phyloP scores from a whole-genome alignment of 768 basidiomycete species.

The Amyloporia xantha region DNA sequence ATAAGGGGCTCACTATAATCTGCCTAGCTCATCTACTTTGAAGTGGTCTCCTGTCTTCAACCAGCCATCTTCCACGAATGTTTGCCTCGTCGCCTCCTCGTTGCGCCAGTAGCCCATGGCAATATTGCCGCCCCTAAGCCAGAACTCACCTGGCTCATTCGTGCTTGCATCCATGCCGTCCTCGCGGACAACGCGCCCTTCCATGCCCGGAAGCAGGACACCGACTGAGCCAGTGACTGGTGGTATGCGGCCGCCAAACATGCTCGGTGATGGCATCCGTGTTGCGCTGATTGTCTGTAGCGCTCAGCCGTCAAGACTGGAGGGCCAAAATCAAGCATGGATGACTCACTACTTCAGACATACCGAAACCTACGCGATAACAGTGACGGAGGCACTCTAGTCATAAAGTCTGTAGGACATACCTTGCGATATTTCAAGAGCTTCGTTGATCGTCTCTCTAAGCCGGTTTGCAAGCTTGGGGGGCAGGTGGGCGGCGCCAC shows the following conservation, averaged over 20 bases:
- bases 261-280: constrained; percentile 5
- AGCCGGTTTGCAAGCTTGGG: constrained; percentile 42
- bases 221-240: constrained; percentile 42
- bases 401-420: constrained; percentile 8
- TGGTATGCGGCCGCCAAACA: constrained; percentile 2
- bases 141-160: constrained; percentile 63
- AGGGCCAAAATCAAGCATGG: neutral
- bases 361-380: constrained; percentile 48
- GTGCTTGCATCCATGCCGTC: constrained; percentile 48
- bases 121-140: constrained; percentile 48
- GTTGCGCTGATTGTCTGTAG: constrained; percentile 4
- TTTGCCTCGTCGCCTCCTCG: constrained; percentile 54
- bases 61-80: constrained; percentile 66
- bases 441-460: neutral
- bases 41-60: constrained; percentile 70
- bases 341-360: constrained; percentile 23
- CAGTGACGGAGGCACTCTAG: neutral
- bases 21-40: constrained; percentile 49
- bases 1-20: constrained; percentile 52
- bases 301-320: constrained; percentile 2
- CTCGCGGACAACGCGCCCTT: constrained; percentile 54
- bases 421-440: constrained; percentile 36
- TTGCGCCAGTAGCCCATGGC: constrained; percentile 71
- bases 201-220: constrained; percentile 54
- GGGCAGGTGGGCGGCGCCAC: constrained; percentile 67